Evolutionary conservation across 305 asterid genomes (phyloP), one percentile per base, ranked within the genome.

Genomic region (Fraxinus xanthoxyloides): DNA sequence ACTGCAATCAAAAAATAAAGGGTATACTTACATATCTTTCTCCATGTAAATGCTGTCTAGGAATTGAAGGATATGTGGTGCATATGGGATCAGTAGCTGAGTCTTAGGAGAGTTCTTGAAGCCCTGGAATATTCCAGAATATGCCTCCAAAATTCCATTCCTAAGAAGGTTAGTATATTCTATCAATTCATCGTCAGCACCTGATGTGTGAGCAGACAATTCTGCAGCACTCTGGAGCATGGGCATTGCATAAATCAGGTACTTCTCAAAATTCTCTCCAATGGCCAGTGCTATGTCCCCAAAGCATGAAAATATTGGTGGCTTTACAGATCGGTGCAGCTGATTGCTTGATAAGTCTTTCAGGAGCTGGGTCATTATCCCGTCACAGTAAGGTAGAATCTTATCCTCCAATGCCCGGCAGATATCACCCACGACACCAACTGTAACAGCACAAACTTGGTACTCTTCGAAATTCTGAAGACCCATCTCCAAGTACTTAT

Each of bases 401-500:
- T 88, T 92, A 81, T 90, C 97, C 83, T 94, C 99, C 92, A 96
- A 84, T 21, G 98, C 97, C 86, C 98, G 88, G 87, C 98, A 93
- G 36, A 95, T 86, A 82, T 95, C 98, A 51, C 98, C 98, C 80
- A 95, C 98, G 30, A 95, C 95, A 81, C 98, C 98, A 40, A 95
- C 98, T 13, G 98, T 92, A 35, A 95, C 96, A 30, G 97, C 94
- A 85, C 98, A 95, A 63, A 95, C 97, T 86, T 95, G 98, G 88
- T 96, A 96, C 83, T 95, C 98, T 85, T 95, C 98, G n/a, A 92
- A 95, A 87, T 95, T 95, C 92, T 95, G 97, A 78, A 95, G 98
- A 80, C 98, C 98, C 97, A 90, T 92, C 82, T 95, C 98, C 91
- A 95, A 79, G 86, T 93, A 95, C 91, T 95, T 92, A 85, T 92